These are phyloP conservation scores for Geotrichum siamense DNA, from an alignment of 1,139 yeast species.

Conservation along the genomic window DNA sequence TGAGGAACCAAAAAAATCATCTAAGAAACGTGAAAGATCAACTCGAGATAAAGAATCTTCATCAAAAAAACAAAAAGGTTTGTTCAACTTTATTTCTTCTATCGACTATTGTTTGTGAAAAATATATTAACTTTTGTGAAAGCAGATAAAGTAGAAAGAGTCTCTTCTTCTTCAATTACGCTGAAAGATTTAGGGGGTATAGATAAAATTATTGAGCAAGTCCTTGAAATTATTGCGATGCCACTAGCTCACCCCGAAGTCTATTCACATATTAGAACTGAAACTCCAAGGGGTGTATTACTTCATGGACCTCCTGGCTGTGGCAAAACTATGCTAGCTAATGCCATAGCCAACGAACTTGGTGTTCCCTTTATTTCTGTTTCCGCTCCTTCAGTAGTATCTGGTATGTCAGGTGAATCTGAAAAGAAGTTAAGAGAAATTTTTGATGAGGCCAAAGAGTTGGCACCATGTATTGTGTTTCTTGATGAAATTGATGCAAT, in stretches of 20 bases:
- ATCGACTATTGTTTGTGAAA: slow-evolving; percentile 2
- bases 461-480: slow-evolving; percentile 90
- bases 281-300: slow-evolving; percentile 93
- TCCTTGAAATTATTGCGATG: slow-evolving; percentile 83
- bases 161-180: slow-evolving; percentile 37
- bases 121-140: no score
- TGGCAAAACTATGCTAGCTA: slow-evolving; percentile 94
- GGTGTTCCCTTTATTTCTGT: slow-evolving; percentile 87
- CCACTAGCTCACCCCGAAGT: slow-evolving; percentile 94
- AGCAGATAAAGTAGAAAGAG: slow-evolving; percentile 20
- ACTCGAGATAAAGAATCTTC: slow-evolving; percentile 33
- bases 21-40: slow-evolving; percentile 30
- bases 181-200: slow-evolving; percentile 83
- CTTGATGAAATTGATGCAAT: slow-evolving; percentile 97
- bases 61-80: slow-evolving; percentile 42
- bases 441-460: slow-evolving; percentile 81
- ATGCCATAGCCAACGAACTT: slow-evolving; percentile 90
- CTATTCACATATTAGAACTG: slow-evolving; percentile 79
- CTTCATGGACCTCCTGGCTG: slow-evolving; percentile 99
- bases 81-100: slow-evolving; percentile 14
- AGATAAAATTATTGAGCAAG: slow-evolving; percentile 70
- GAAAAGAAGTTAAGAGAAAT: slow-evolving; percentile 90
- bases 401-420: slow-evolving; percentile 99
- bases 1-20: slow-evolving; percentile 31
- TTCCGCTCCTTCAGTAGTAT: slow-evolving; percentile 93